Evolutionary conservation across 768 basidiomycete genomes (phyloP).

Genomic region (Serendipita vermifera): DNA sequence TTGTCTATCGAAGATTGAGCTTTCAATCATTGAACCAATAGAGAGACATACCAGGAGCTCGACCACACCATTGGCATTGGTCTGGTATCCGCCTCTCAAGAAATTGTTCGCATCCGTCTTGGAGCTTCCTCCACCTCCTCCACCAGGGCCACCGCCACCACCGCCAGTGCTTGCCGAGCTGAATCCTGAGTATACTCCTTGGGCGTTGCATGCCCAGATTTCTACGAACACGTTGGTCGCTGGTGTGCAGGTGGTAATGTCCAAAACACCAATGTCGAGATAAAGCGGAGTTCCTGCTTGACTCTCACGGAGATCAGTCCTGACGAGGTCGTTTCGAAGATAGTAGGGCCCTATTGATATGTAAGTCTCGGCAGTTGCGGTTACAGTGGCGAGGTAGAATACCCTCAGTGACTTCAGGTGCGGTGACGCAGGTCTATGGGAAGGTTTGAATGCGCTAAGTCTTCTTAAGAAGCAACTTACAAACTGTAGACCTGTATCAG

Average conservation of each 20-base stretch:
- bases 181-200: not conserved
- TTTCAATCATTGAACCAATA: not conserved
- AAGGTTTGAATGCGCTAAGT: too few species aligned
- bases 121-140: not conserved
- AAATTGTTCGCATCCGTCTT: conserved; percentile 22
- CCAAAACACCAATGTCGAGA: conserved; percentile 29
- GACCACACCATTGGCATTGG: conserved; percentile 27
- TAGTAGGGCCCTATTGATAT: conserved; percentile 18
- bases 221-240: conserved; percentile 27
- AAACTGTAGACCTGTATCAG: not conserved
- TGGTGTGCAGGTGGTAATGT: conserved; percentile 28
- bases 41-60: conserved; percentile 19
- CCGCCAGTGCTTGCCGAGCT: not conserved
- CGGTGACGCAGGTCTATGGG: conserved; percentile 7
- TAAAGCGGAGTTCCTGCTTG: conserved; percentile 24
- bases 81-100: conserved; percentile 26
- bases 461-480: too few species aligned
- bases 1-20: conserved; percentile 15
- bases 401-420: conserved; percentile 19
- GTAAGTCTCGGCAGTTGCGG: not conserved
- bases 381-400: not conserved
- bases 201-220: conserved; percentile 23
- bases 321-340: conserved; percentile 22
- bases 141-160: conserved; percentile 1
- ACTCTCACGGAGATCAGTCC: conserved; percentile 21